Evolutionary conservation across 2,329 filamentous ascomycete species (phyloP).

Genomic region (Macrophomina phaseolina): DNA sequence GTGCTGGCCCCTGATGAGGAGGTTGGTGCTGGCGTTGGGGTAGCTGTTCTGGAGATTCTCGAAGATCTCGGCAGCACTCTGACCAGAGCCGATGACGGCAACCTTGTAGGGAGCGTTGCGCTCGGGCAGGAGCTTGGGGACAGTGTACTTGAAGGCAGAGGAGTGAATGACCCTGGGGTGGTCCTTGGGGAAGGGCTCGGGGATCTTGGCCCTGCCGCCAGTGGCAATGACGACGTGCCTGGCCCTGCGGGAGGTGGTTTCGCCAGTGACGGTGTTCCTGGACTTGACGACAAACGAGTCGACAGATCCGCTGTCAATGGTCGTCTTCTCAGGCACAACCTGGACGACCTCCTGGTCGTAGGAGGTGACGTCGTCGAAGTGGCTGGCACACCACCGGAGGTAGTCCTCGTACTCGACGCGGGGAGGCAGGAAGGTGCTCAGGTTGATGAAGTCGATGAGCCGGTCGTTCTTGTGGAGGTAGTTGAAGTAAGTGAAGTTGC

Average conservation of each 20-base stretch:
- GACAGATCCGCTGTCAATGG: conserved; percentile 56
- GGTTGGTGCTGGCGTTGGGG: conserved; percentile 75
- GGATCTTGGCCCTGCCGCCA: conserved; percentile 73
- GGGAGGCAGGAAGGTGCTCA: conserved; percentile 85
- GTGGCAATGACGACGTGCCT: conserved; percentile 74
- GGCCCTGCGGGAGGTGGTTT: conserved; percentile 59
- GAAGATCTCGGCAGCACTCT: conserved; percentile 95
- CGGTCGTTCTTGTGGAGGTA: conserved; percentile 83
- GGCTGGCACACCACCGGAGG: conserved; percentile 85
- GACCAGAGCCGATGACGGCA: conserved; percentile 85
- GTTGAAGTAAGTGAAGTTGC: conserved; percentile 93
- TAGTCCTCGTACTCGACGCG: conserved; percentile 94
- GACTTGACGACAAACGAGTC: conserved; percentile 72
- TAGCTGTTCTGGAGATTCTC: conserved; percentile 83
- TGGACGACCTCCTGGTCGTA: conserved; percentile 81
- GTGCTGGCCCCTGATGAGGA: conserved; percentile 84
- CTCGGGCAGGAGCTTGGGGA: conserved; percentile 65
- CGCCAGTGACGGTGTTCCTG: conserved; percentile 64
- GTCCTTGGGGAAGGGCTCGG: conserved; percentile 69
- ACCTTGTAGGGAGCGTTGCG: conserved; percentile 68
- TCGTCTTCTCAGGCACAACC: conserved; percentile 65
- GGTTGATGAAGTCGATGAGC: conserved; percentile 89
- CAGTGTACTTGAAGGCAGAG: conserved; percentile 76
- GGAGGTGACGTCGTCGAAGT: conserved; percentile 74
- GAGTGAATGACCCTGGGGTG: conserved; percentile 84